Evolutionary conservation across 139 green algal species (phyloP).

Genomic region (Picochlorum costavermella): DNA sequence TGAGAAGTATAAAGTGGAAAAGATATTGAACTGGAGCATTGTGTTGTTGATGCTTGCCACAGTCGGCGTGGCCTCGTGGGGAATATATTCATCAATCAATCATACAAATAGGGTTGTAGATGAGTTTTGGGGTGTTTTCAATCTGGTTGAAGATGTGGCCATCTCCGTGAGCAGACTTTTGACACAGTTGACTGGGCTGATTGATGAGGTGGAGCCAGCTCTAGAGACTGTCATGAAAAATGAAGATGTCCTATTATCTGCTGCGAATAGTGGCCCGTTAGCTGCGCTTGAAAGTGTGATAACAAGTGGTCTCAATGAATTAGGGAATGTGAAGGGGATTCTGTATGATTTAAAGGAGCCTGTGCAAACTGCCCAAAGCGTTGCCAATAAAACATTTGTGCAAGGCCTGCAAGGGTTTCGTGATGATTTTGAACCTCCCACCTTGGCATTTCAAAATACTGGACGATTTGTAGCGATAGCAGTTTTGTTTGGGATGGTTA

Average conservation of each 20-base stretch:
- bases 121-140: conserved; percentile 11
- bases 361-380: not conserved
- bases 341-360: not conserved
- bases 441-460: conserved; percentile 9
- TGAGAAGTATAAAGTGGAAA: conserved; percentile 3
- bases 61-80: conserved; percentile 12
- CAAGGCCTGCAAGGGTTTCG: conserved; percentile 8
- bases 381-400: conserved; percentile 2
- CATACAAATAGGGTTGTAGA: not conserved
- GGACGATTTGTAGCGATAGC: conserved; percentile 23
- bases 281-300: not conserved
- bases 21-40: conserved; percentile 8
- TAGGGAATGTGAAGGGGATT: not conserved
- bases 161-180: not conserved
- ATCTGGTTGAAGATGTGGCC: conserved; percentile 6
- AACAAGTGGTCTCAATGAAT: not conserved
- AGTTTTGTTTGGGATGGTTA: conserved; percentile 19
- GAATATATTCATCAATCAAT: conserved; percentile 5
- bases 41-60: conserved; percentile 6
- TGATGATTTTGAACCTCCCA: conserved; percentile 1
- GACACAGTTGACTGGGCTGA: not conserved
- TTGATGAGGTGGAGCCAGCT: not conserved
- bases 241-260: too few relatives aligned
- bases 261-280: too few relatives aligned
- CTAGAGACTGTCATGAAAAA: not conserved